phyloP scores from a whole-genome alignment of 805 yeast species.

The Suhomyces xylopsoci region DNA sequence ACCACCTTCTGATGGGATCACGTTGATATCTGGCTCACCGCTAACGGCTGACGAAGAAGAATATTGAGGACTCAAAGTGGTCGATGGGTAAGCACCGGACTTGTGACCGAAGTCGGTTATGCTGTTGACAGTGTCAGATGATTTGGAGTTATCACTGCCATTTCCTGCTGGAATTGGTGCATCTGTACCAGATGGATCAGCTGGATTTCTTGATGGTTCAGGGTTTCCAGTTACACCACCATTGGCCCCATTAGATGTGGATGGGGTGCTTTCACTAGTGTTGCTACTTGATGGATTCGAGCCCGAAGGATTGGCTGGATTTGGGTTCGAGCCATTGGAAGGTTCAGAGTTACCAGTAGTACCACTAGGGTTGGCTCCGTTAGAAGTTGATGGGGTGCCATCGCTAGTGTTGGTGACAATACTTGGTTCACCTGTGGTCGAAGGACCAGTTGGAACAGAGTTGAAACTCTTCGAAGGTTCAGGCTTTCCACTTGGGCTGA shows the following conservation, averaged over 20 bases:
- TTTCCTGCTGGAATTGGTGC: not conserved
- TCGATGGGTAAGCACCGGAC: not conserved
- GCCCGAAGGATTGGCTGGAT: not conserved
- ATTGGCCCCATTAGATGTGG: slow-evolving; percentile 2
- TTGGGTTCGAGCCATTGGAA: not conserved
- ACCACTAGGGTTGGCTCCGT: not conserved
- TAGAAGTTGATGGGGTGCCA: not conserved
- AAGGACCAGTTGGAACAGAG: no score
- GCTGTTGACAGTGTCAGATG: not conserved
- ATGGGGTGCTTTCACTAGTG: not conserved
- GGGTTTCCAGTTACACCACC: not conserved
- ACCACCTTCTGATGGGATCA: not conserved
- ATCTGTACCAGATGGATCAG: not conserved
- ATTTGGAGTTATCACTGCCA: not conserved
- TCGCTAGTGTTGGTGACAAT: no score
- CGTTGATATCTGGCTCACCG: not conserved
- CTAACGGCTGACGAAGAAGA: not conserved
- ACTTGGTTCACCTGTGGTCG: no score
- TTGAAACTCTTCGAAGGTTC: no score
- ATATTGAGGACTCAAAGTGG: not conserved
- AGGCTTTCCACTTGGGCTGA: no score
- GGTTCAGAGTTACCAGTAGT: not conserved
- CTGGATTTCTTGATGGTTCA: not conserved
- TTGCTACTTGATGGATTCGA: not conserved
- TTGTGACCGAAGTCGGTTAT: not conserved